Evolutionary conservation across 163 green algal genomes (phyloP).

Genomic region (Chlamydomonas reinhardtii): DNA sequence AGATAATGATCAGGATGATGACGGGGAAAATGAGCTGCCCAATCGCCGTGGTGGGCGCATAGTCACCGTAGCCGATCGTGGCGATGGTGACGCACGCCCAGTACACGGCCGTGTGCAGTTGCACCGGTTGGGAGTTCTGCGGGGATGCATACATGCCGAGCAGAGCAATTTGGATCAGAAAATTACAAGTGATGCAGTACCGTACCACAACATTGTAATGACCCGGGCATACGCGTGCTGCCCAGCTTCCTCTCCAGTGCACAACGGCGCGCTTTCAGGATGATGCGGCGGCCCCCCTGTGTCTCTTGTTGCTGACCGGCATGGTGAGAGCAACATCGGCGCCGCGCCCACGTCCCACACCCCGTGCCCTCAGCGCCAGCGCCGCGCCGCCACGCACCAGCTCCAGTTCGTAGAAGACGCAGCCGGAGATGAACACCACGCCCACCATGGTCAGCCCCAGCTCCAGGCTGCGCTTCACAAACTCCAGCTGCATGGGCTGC

Average conservation of each 20-base stretch:
- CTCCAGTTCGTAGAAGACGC: conserved; percentile 55
- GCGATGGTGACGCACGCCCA: conserved; percentile 68
- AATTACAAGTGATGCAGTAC: background rate
- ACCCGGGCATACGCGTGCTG: too few relatives aligned
- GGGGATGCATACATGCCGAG: background rate
- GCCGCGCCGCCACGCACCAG: background rate
- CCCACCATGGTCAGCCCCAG: conserved; percentile 26
- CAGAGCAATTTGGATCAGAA: too few relatives aligned
- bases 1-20: conserved; percentile 34
- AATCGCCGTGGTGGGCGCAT: conserved; percentile 20
- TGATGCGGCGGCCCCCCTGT: too few relatives aligned
- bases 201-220: background rate
- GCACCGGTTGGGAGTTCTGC: background rate
- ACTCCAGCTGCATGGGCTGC: conserved; percentile 49
- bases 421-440: conserved; percentile 38
- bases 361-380: too few relatives aligned
- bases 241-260: too few relatives aligned
- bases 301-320: too few relatives aligned
- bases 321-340: too few relatives aligned
- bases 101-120: conserved; percentile 67
- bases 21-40: conserved; percentile 40
- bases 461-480: background rate
- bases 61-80: conserved; percentile 70
- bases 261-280: too few relatives aligned
- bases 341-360: too few relatives aligned